Percentiles rank a stretch among this genome's conserved stretches.
These are phyloP conservation scores for Kwoniella newhampshirensis DNA, from an alignment of 768 basidiomycete genomes.

Conservation along the genomic window DNA sequence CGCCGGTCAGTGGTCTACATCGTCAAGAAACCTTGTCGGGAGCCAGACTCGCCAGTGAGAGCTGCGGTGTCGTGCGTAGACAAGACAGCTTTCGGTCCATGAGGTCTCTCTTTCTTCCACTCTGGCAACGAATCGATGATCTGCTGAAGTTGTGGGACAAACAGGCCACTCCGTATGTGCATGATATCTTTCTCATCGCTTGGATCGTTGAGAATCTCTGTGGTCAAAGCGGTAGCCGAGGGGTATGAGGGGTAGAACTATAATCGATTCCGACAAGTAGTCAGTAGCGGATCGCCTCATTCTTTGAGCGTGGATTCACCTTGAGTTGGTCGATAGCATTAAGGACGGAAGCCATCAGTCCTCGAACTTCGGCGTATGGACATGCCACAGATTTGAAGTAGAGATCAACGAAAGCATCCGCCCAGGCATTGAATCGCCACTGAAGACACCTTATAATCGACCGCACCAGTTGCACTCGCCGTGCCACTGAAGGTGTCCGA, in stretches of 20 bases:
- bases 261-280: slow-evolving; percentile 55
- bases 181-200: slow-evolving; percentile 65
- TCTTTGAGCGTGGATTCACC: slow-evolving; percentile 55
- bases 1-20: slow-evolving; percentile 8
- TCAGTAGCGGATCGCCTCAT: slow-evolving; percentile 52
- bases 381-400: slow-evolving; percentile 76
- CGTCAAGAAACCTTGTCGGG: not conserved
- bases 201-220: slow-evolving; percentile 65
- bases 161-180: slow-evolving; percentile 68
- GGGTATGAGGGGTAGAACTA: slow-evolving; percentile 62
- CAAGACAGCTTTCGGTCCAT: slow-evolving; percentile 80
- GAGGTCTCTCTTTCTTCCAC: slow-evolving; percentile 73
- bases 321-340: slow-evolving; percentile 71
- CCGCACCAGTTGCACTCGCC: slow-evolving; percentile 67
- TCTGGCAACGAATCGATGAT: slow-evolving; percentile 64
- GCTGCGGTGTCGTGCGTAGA: slow-evolving; percentile 90
- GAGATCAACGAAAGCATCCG: slow-evolving; percentile 68
- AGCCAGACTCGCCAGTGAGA: slow-evolving; percentile 64
- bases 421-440: slow-evolving; percentile 65
- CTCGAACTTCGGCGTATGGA: slow-evolving; percentile 79
- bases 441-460: slow-evolving; percentile 68
- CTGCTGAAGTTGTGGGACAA: slow-evolving; percentile 61
- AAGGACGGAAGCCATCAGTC: slow-evolving; percentile 67
- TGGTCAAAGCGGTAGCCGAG: slow-evolving; percentile 60
- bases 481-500: slow-evolving; percentile 63